Percentiles rank a stretch among this genome's conserved stretches.
Conservation (phyloP, 495 filamentous ascomycete species). For the Aspergillus affinis region DNA sequence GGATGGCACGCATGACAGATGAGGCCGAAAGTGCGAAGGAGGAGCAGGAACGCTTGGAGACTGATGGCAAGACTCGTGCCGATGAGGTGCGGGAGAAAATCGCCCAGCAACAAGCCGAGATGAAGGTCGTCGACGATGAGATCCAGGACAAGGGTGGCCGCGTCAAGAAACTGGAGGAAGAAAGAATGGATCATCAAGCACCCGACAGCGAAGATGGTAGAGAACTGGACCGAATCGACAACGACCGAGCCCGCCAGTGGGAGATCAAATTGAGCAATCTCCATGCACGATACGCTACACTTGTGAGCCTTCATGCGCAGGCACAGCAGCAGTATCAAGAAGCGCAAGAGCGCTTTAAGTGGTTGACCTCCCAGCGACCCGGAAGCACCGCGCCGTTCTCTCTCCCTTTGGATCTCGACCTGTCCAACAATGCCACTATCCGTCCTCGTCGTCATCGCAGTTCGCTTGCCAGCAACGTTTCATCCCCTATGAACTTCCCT, state of each 20-base stretch:
- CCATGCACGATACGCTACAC: slow-evolving; percentile 51
- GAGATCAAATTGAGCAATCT: slow-evolving; percentile 46
- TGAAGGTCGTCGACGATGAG: slow-evolving; percentile 61
- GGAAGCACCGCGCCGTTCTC: slow-evolving; percentile 45
- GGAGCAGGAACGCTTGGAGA: slow-evolving; percentile 47
- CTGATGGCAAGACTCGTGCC: slow-evolving; percentile 44
- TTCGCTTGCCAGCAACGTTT: slow-evolving; percentile 49
- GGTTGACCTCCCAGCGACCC: slow-evolving; percentile 46
- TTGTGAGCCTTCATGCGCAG: slow-evolving; percentile 49
- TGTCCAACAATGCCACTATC: slow-evolving; percentile 40
- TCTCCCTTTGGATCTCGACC: slow-evolving; percentile 44
- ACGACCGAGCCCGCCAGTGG: slow-evolving; percentile 59
- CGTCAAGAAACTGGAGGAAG: slow-evolving; percentile 63
- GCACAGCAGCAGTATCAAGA: slow-evolving; percentile 53
- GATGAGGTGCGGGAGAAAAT: slow-evolving; percentile 52
- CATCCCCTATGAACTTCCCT: slow-evolving; percentile 45
- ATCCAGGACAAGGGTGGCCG: slow-evolving; percentile 60
- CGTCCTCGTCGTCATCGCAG: slow-evolving; percentile 50
- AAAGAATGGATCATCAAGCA: slow-evolving; percentile 47
- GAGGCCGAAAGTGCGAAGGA: slow-evolving; percentile 48
- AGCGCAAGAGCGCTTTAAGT: slow-evolving; percentile 52
- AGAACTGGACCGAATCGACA: slow-evolving; percentile 51
- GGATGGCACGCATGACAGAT: slow-evolving; percentile 48
- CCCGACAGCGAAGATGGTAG: slow-evolving; percentile 51
- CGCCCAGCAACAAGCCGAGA: slow-evolving; percentile 48